Conservation (phyloP, 768 basidiomycete species). For the Pleurotus pulmonarius region DNA sequence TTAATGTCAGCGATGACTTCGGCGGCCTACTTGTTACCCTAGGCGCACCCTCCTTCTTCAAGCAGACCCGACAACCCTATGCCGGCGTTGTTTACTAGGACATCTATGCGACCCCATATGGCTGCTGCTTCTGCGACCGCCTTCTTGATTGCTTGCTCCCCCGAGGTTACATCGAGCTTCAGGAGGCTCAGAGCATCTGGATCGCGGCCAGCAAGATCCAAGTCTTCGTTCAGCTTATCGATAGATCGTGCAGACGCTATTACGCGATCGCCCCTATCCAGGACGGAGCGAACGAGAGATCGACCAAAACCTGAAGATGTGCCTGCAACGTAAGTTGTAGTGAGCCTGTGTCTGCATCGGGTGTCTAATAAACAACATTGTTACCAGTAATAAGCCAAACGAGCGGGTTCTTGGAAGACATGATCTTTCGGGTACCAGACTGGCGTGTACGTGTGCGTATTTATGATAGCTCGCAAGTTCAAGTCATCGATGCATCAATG, state of each 20-base stretch:
- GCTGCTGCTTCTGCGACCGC: constrained; percentile 40
- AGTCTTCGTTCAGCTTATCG: constrained; percentile 31
- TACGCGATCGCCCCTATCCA: constrained; percentile 57
- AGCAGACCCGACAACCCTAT: constrained; percentile 37
- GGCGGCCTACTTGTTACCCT: no score
- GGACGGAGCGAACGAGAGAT: constrained; percentile 40
- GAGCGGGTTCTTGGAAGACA: constrained; percentile 3
- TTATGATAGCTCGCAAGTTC: no score
- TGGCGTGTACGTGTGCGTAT: no score
- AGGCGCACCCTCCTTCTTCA: constrained; percentile 64
- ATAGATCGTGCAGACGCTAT: constrained; percentile 52
- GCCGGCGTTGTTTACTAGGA: constrained; percentile 64
- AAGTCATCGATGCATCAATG: no score
- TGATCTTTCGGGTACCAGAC: background rate
- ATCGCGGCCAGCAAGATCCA: constrained; percentile 8
- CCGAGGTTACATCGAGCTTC: constrained; percentile 49
- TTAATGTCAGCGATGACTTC: no score
- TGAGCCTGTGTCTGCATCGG: background rate
- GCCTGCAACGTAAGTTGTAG: constrained; percentile 25
- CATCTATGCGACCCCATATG: constrained; percentile 53
- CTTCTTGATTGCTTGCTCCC: constrained; percentile 34
- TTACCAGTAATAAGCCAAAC: constrained; percentile 33
- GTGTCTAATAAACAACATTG: background rate
- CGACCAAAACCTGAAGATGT: constrained; percentile 60
- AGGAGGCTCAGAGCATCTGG: constrained; percentile 38